A percentile compares a stretch with the other conserved stretches of the same genome.
Evolutionary conservation across 1,284 basidiomycete species (phyloP).

Genomic region (Ustilago shanxiensis): DNA sequence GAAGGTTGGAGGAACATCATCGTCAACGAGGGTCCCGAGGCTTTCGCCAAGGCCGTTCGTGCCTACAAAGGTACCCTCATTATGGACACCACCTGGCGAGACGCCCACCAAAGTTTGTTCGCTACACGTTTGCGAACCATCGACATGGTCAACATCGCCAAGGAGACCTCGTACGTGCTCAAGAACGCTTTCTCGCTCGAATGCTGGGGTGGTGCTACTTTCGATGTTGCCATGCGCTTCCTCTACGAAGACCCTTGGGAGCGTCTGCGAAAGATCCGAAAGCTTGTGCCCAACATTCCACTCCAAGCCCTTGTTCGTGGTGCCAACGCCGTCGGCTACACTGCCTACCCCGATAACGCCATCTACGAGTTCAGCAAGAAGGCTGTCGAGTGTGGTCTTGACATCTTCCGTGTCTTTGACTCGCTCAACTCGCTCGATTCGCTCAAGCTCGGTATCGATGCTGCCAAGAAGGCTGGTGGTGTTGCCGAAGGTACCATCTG

Average conservation of each 20-base stretch:
- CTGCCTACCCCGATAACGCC: constrained; percentile 98
- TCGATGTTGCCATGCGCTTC: constrained; percentile 99
- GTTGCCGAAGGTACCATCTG: constrained; percentile 90
- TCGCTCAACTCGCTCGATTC: constrained; percentile 76
- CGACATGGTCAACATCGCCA: constrained; percentile 99
- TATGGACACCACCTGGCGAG: constrained; percentile 92
- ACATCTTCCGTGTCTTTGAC: constrained; percentile 99
- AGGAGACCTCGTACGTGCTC: constrained; percentile 88
- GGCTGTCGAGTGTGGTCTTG: constrained; percentile 97
- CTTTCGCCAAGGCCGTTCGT: constrained; percentile 97
- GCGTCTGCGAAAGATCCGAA: constrained; percentile 90
- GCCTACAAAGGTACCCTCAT: constrained; percentile 87
- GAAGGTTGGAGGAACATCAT: constrained; percentile 99
- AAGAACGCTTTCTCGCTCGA: constrained; percentile 96
- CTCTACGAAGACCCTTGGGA: constrained; percentile 99
- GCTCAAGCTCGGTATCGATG: constrained; percentile 79
- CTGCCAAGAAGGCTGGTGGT: constrained; percentile 99
- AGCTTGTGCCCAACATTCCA: constrained; percentile 97
- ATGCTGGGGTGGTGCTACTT: constrained; percentile 99
- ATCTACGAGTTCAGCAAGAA: constrained; percentile 87
- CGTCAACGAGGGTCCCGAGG: constrained; percentile 96
- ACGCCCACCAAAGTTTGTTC: constrained; percentile 97
- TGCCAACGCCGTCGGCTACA: constrained; percentile 99
- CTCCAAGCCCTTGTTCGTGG: constrained; percentile 98
- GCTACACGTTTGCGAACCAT: constrained; percentile 96